These are phyloP conservation scores for Aspergillus neotritici DNA, from an alignment of 2,329 filamentous ascomycete species.

Conservation along the genomic window DNA sequence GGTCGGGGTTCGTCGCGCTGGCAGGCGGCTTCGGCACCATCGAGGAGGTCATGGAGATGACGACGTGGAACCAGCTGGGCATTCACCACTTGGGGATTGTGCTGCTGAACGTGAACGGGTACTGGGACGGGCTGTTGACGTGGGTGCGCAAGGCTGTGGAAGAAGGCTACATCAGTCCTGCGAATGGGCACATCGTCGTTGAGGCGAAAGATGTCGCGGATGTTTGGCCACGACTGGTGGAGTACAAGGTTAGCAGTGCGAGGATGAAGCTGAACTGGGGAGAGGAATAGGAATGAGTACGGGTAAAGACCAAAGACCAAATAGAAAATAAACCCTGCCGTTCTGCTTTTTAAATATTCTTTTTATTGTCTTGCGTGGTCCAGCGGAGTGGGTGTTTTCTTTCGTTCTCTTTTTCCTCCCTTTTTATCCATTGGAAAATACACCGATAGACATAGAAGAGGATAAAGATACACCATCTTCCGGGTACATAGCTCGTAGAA, in stretches of 20 bases:
- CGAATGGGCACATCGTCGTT: conserved; percentile 69
- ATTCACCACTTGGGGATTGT: conserved; percentile 79
- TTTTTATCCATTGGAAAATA: too few species aligned
- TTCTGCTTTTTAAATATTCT: too few species aligned
- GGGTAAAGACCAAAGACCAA: too few species aligned
- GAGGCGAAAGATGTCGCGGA: conserved; percentile 68
- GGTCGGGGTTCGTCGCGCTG: conserved; percentile 83
- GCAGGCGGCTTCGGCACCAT: conserved; percentile 89
- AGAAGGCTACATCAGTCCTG: conserved; percentile 68
- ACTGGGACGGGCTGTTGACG: conserved; percentile 78
- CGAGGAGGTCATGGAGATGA: conserved; percentile 94
- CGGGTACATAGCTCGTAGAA: too few species aligned
- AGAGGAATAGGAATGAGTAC: conserved; percentile 46
- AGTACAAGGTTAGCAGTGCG: conserved; percentile 70
- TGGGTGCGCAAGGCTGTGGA: conserved; percentile 75
- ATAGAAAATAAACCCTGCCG: background rate
- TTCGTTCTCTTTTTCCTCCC: too few species aligned
- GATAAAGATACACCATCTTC: too few species aligned
- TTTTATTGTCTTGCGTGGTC: too few species aligned
- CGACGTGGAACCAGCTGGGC: conserved; percentile 89
- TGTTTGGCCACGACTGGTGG: conserved; percentile 62
- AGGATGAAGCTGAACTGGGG: conserved; percentile 80
- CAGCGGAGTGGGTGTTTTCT: too few species aligned
- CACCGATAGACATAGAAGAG: too few species aligned
- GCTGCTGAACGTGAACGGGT: conserved; percentile 80